phyloP scores from a whole-genome alignment of 192 early-diverging fungal species.

The Chytriomyces hyalinus region DNA sequence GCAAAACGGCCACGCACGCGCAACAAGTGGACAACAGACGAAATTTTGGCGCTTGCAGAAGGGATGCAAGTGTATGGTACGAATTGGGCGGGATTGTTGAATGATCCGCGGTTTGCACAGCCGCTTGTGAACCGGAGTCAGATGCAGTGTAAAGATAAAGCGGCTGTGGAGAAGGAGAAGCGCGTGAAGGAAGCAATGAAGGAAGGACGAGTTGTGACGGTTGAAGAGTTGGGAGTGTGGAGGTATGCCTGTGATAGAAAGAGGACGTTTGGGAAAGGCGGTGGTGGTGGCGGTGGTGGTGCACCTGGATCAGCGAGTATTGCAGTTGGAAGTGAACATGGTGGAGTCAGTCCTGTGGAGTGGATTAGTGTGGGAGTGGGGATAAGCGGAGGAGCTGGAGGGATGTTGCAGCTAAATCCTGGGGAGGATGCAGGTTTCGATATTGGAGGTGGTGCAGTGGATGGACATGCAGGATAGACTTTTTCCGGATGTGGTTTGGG shows the following conservation, averaged over 20 bases:
- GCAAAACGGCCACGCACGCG: slow-evolving; percentile 3
- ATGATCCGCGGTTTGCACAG: not conserved
- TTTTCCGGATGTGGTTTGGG: too few species aligned
- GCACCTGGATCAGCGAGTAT: not conserved
- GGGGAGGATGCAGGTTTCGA: too few species aligned
- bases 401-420: too few species aligned
- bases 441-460: too few species aligned
- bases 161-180: slow-evolving; percentile 38
- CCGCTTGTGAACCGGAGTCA: slow-evolving; percentile 13
- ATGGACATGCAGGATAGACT: too few species aligned
- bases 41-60: slow-evolving; percentile 26
- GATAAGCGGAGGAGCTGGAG: not conserved
- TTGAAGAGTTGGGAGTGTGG: slow-evolving; percentile 39
- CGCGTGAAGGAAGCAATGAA: slow-evolving; percentile 28
- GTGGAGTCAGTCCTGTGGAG: not conserved
- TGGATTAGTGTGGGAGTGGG: not conserved
- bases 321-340: not conserved
- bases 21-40: slow-evolving; percentile 13
- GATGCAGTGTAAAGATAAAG: slow-evolving; percentile 43
- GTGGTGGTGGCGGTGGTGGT: not conserved
- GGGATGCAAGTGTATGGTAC: slow-evolving; percentile 37
- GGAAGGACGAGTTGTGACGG: slow-evolving; percentile 18
- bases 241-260: slow-evolving; percentile 41
- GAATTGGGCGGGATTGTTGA: slow-evolving; percentile 34
- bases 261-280: slow-evolving; percentile 18